A percentile compares a stretch with the other conserved stretches of the same genome.
phyloP scores from a whole-genome alignment of 768 basidiomycete species.

The Leccinum subtestaceum region DNA sequence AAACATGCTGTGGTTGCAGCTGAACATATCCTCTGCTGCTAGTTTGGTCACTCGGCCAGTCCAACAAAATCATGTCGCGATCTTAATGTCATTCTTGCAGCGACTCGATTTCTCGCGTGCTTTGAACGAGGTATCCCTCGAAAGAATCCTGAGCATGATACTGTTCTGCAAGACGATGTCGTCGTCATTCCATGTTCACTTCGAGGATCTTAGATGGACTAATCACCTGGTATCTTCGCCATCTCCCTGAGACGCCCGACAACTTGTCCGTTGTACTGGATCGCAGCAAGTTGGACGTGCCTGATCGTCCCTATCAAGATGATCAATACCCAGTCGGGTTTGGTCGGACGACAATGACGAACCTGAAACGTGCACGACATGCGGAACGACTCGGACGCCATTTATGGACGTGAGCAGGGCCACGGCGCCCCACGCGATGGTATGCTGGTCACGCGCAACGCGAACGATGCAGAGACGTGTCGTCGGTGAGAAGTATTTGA shows the following conservation, averaged over 20 bases:
- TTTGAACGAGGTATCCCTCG: slow-evolving; percentile 55
- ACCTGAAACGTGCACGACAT: slow-evolving; percentile 83
- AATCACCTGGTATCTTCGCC: slow-evolving; percentile 51
- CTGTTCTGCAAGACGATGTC: slow-evolving; percentile 32
- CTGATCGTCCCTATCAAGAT: slow-evolving; percentile 71
- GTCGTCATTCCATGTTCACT: not conserved
- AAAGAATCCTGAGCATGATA: slow-evolving; percentile 55
- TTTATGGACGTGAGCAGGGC: slow-evolving; percentile 47
- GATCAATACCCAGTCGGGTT: not conserved
- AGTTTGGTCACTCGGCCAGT: not conserved
- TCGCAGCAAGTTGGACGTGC: slow-evolving; percentile 76
- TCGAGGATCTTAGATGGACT: not conserved
- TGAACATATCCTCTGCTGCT: not conserved
- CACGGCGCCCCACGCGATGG: slow-evolving; percentile 75
- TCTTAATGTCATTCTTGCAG: slow-evolving; percentile 50
- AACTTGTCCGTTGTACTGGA: slow-evolving; percentile 67
- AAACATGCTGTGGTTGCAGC: not conserved
- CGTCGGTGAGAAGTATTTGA: slow-evolving; percentile 84
- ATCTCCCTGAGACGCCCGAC: slow-evolving; percentile 63
- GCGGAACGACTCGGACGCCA: slow-evolving; percentile 6
- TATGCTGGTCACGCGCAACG: slow-evolving; percentile 78
- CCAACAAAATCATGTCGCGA: not conserved
- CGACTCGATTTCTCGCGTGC: slow-evolving; percentile 59
- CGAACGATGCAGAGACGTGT: slow-evolving; percentile 86
- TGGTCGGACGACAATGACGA: slow-evolving; percentile 17